Base-by-base conservation (phyloP, 768 basidiomycete genomes). In the Amanita jacksonii region DNA sequence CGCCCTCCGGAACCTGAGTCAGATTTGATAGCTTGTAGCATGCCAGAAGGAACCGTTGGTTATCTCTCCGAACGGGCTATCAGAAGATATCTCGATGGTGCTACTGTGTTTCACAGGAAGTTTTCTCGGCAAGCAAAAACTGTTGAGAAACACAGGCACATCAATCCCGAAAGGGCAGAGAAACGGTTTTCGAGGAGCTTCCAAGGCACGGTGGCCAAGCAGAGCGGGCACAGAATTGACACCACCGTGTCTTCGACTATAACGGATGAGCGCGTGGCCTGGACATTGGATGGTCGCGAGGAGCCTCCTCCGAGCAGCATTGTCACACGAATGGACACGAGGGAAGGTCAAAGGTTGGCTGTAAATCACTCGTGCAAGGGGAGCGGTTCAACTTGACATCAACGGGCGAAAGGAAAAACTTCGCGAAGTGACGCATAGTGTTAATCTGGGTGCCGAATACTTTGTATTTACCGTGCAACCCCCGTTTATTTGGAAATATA, bases 251-350 rank as follows among this genome's bases (percentile, higher is more conserved):
- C 31, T 8, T 19, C 16, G 8, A 35, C 44, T 2, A 25, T 34
- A 2, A 28, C 28, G 15, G 20, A 38, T 22, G 23, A 22, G 81
- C 74, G 70, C 22, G 91, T 87, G 82, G 78, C 81, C 15, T 97
- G 86, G 91, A 89, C 82, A 5, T 60, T 90, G 45, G 82, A 88
- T 49, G 77, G 70, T 12, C 66, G 75, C 40, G 92, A 96, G 62
- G 68, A 71, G 15, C 94, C 94, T 3, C 94, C 94, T 4, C 86
- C 93, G 2, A 87, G 84, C 53, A 92, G 90, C 42, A 89, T 97
- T 52, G 86, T 87, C 24, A 79, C 86, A n/a, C 68, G 92, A 45
- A 64, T 90, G 42, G 93, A 98, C 54, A 93, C 90, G 5, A 67
- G 69, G 31, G 87, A 91, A 63, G 88, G 87, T 8, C 67, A 79